Evolutionary conservation across 2,329 filamentous ascomycete genomes (phyloP).

Genomic region (Colletotrichum tofieldiae): DNA sequence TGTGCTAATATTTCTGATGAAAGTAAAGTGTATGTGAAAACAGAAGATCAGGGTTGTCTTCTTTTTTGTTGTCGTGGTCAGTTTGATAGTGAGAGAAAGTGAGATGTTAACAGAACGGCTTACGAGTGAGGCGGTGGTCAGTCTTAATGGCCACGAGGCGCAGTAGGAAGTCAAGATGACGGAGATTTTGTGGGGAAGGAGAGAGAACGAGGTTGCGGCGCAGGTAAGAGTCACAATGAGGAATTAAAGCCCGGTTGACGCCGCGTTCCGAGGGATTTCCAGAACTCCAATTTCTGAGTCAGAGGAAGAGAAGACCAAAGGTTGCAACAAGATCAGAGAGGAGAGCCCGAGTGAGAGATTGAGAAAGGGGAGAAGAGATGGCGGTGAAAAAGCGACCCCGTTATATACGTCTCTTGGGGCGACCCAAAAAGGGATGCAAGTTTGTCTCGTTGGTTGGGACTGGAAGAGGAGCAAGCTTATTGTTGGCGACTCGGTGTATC

Average conservation of each 20-base stretch:
- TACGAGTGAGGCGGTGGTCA: slow-evolving; percentile 17
- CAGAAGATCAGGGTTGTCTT: neutral
- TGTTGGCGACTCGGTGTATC: slow-evolving; percentile 39
- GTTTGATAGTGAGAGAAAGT: neutral
- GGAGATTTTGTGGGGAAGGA: slow-evolving; percentile 37
- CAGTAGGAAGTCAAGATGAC: slow-evolving; percentile 34
- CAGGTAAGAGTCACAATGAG: slow-evolving; percentile 31
- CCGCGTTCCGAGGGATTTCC: slow-evolving; percentile 11
- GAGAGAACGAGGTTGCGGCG: slow-evolving; percentile 2
- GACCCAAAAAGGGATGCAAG: slow-evolving; percentile 39
- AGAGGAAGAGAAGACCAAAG: slow-evolving; percentile 4
- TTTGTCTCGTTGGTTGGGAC: slow-evolving; percentile 39
- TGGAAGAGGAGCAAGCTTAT: slow-evolving; percentile 8
- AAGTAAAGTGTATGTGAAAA: neutral
- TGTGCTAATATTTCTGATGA: slow-evolving; percentile 1
- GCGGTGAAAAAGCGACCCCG: slow-evolving; percentile 30
- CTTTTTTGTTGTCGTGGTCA: neutral
- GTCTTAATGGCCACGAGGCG: slow-evolving; percentile 19
- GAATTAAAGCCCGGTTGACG: slow-evolving; percentile 5
- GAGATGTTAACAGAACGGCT: neutral
- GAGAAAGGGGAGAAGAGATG: slow-evolving; percentile 17
- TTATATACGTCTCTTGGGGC: slow-evolving; percentile 36
- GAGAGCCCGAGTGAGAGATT: slow-evolving; percentile 27
- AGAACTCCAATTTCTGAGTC: neutral
- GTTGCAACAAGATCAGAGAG: slow-evolving; percentile 4